phyloP scores from a whole-genome alignment of 2,329 filamentous ascomycete genomes.

The Neophaeococcomyces aloes region DNA sequence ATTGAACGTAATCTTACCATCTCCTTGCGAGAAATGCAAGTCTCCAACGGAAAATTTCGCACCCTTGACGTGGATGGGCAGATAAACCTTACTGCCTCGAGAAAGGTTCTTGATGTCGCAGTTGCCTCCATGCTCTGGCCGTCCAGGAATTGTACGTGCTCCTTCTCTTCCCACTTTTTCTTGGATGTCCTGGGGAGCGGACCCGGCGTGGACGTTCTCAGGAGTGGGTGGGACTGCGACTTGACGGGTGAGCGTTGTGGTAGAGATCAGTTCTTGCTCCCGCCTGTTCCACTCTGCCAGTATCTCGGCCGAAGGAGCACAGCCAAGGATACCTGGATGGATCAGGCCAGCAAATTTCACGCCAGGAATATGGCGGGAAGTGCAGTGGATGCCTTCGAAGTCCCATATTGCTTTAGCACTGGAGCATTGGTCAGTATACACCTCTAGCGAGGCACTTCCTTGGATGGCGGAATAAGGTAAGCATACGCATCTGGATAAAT shows the following conservation, averaged over 20 bases:
- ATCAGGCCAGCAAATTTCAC: slow-evolving; percentile 84
- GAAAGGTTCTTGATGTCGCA: slow-evolving; percentile 85
- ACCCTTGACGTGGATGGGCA: slow-evolving; percentile 75
- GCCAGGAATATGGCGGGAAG: slow-evolving; percentile 73
- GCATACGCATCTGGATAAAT: slow-evolving; percentile 69
- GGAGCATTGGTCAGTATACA: not conserved
- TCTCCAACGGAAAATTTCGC: slow-evolving; percentile 89
- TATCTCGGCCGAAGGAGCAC: slow-evolving; percentile 68
- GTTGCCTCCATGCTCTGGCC: slow-evolving; percentile 81
- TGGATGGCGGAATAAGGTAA: not conserved
- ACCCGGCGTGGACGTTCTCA: slow-evolving; percentile 62
- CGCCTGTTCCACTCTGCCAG: slow-evolving; percentile 74
- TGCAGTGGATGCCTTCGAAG: slow-evolving; percentile 69
- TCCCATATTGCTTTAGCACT: slow-evolving; percentile 65
- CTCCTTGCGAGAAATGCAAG: slow-evolving; percentile 76
- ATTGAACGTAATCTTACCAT: slow-evolving; percentile 87
- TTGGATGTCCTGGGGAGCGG: slow-evolving; percentile 47
- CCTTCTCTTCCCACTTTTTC: slow-evolving; percentile 65
- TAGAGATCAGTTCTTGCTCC: slow-evolving; percentile 66
- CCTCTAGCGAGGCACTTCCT: not conserved
- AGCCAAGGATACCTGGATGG: slow-evolving; percentile 84
- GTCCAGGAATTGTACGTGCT: slow-evolving; percentile 71
- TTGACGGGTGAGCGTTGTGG: slow-evolving; percentile 53
- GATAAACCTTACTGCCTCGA: slow-evolving; percentile 68
- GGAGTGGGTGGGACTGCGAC: slow-evolving; percentile 70